Evolutionary conservation across 768 basidiomycete genomes (phyloP).

Genomic region (Hydnum rufescens): DNA sequence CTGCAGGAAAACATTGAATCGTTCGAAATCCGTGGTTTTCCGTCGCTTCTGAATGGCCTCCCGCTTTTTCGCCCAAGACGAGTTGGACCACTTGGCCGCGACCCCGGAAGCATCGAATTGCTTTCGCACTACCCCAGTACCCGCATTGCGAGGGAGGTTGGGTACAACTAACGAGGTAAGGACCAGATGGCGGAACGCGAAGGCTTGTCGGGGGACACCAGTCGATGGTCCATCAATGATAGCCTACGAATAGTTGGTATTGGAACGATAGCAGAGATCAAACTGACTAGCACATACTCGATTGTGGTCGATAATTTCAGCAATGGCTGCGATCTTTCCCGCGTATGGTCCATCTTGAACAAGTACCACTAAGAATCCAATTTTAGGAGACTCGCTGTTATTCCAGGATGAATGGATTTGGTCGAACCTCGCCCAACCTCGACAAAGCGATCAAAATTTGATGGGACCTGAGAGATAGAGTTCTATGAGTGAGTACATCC

Average conservation of each 20-base stretch:
- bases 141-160: conserved; percentile 72
- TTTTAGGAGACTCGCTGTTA: not conserved
- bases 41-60: conserved; percentile 53
- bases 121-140: conserved; percentile 66
- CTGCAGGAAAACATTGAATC: conserved; percentile 70
- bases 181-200: conserved; percentile 79
- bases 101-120: conserved; percentile 69
- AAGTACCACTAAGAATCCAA: conserved; percentile 59
- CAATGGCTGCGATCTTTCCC: conserved; percentile 86
- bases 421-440: conserved; percentile 84
- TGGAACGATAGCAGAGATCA: not conserved
- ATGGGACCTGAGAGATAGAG: conserved; percentile 30
- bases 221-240: conserved; percentile 89
- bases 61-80: conserved; percentile 76
- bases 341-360: conserved; percentile 69
- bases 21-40: conserved; percentile 72
- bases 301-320: conserved; percentile 98
- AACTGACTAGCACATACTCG: conserved; percentile 36
- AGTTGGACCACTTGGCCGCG: conserved; percentile 75
- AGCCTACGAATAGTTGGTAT: conserved; percentile 38
- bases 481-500: not conserved
- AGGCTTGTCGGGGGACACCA: conserved; percentile 77
- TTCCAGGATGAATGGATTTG: no score
- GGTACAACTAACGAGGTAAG: conserved; percentile 73
- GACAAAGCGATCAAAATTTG: conserved; percentile 92